Evolutionary conservation across 208 protist species (phyloP).

Genomic region (Strigomonas galati): DNA sequence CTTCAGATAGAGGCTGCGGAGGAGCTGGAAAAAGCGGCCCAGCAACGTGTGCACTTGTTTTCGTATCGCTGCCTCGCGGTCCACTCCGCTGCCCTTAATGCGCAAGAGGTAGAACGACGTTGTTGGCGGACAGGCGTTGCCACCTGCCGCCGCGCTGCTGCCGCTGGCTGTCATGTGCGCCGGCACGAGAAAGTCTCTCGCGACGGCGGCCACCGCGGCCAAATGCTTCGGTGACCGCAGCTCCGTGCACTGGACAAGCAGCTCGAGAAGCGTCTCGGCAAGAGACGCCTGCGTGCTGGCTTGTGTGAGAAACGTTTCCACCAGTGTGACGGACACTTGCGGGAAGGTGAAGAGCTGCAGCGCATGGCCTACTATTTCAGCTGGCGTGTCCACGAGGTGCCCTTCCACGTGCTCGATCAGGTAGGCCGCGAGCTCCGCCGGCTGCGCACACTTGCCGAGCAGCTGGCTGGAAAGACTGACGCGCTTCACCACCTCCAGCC

Average conservation of each 20-base stretch:
- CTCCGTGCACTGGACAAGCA: neutral
- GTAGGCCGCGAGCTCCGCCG: conserved; percentile 35
- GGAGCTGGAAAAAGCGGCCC: conserved; percentile 31
- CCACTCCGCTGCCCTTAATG: conserved; percentile 50
- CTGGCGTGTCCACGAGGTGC: conserved; percentile 9
- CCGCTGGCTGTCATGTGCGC: too few species aligned
- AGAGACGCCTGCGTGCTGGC: neutral
- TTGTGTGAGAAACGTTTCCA: neutral
- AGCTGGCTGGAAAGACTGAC: conserved; percentile 42
- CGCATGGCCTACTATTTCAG: neutral
- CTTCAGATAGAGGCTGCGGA: conserved; percentile 34
- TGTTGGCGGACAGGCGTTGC: neutral
- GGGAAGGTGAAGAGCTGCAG: neutral
- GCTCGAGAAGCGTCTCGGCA: neutral
- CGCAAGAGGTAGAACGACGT: conserved; percentile 38
- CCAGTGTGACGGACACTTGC: neutral
- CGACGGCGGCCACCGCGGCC: neutral
- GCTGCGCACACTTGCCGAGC: conserved; percentile 27
- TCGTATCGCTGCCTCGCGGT: conserved; percentile 42
- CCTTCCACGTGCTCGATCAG: conserved; percentile 27
- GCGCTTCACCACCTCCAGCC: conserved; percentile 56
- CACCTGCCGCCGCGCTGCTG: neutral
- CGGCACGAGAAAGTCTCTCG: neutral
- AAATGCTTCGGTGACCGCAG: neutral
- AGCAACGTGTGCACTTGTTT: conserved; percentile 40